These are phyloP conservation scores for Ganoderma resinaceum DNA, from an alignment of 1,284 basidiomycete species.

Conservation along the genomic window DNA sequence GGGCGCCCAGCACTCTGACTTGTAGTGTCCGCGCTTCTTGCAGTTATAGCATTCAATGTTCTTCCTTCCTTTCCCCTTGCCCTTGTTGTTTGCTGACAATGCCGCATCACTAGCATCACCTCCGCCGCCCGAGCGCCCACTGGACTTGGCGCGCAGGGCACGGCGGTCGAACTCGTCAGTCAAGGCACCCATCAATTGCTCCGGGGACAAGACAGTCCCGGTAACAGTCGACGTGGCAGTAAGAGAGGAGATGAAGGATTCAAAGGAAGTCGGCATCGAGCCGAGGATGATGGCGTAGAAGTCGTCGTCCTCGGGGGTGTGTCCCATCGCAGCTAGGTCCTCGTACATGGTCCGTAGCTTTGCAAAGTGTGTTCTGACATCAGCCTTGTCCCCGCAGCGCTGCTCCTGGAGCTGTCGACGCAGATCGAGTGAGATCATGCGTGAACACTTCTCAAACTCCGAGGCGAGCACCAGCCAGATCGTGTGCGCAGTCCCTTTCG, in stretches of 20 bases:
- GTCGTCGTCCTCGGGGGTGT: neutral
- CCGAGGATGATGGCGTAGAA: slow-evolving; percentile 4
- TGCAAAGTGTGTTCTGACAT: slow-evolving; percentile 31
- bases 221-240: slow-evolving; percentile 13
- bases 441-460: too few relatives aligned
- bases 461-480: too few relatives aligned
- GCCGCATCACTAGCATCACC: too few relatives aligned
- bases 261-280: slow-evolving; percentile 30
- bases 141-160: too few relatives aligned
- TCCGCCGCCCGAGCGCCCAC: too few relatives aligned
- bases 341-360: slow-evolving; percentile 28
- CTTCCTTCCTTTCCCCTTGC: too few relatives aligned
- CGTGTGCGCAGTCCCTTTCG: too few relatives aligned
- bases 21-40: too few relatives aligned
- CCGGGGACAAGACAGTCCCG: slow-evolving; percentile 15
- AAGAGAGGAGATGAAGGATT: slow-evolving; percentile 6
- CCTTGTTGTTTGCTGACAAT: too few relatives aligned
- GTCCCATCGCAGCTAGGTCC: slow-evolving; percentile 31
- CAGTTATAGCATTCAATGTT: too few relatives aligned
- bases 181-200: slow-evolving; percentile 25
- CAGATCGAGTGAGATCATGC: slow-evolving; percentile 29
- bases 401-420: slow-evolving; percentile 27
- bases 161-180: slow-evolving; percentile 28
- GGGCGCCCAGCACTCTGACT: too few relatives aligned
- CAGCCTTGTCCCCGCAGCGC: slow-evolving; percentile 27